A percentile compares a stretch with the other conserved stretches of the same genome.
These are phyloP conservation scores for Saccharomycopsis lassenensis DNA, from an alignment of 805 yeast genomes.

Conservation along the genomic window DNA sequence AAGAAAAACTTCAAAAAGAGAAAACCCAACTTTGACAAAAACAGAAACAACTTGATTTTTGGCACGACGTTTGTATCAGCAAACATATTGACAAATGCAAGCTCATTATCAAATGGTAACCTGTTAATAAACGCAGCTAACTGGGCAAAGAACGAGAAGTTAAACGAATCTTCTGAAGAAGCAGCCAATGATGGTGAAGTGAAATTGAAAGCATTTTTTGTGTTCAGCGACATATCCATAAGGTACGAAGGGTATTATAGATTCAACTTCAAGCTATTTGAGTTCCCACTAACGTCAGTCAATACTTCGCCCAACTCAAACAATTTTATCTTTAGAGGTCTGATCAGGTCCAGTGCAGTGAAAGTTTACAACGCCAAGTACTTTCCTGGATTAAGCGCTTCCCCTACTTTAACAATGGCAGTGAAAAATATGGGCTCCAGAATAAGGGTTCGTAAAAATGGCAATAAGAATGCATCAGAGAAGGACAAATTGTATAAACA, in stretches of 20 bases:
- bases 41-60: conserved; percentile 9
- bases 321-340: conserved; percentile 7
- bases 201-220: conserved; percentile 14
- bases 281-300: conserved; percentile 5
- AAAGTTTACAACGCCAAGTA: conserved; percentile 13
- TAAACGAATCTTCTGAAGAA: no score
- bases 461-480: conserved; percentile 10
- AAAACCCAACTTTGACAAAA: conserved; percentile 14
- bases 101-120: no score
- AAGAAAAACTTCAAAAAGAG: conserved; percentile 14
- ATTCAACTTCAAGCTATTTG: conserved; percentile 11
- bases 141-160: no score
- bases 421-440: conserved; percentile 14
- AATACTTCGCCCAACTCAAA: conserved; percentile 1
- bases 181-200: conserved; percentile 1
- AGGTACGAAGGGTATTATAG: conserved; percentile 15
- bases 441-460: conserved; percentile 14
- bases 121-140: no score
- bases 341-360: conserved; percentile 4
- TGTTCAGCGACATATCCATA: conserved; percentile 15
- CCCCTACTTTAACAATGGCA: conserved; percentile 8
- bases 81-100: conserved; percentile 4
- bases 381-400: conserved; percentile 13
- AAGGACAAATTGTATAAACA: background rate
- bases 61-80: conserved; percentile 16